These are phyloP conservation scores for Cladosporium colombiae DNA, from an alignment of 2,329 filamentous ascomycete genomes.

Conservation along the genomic window DNA sequence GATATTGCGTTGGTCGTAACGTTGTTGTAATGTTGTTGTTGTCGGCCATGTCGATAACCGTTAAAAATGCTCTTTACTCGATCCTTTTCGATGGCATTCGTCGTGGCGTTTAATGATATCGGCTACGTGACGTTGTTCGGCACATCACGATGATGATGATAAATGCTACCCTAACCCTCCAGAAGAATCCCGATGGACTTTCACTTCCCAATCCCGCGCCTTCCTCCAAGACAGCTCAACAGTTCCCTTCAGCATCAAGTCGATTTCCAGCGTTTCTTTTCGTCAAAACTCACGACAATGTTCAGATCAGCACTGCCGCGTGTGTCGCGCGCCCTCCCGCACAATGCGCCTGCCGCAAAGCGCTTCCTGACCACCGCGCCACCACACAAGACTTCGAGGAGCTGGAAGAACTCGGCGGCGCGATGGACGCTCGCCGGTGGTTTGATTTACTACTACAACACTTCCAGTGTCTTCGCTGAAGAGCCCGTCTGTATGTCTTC, in stretches of 20 bases:
- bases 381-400: conserved; percentile 67
- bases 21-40: background rate
- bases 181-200: conserved; percentile 4
- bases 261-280: conserved; percentile 15
- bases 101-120: background rate
- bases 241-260: conserved; percentile 4
- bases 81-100: background rate
- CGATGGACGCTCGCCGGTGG: conserved; percentile 76
- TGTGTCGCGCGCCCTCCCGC: conserved; percentile 33
- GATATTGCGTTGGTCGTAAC: conserved; percentile 29
- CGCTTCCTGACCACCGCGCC: conserved; percentile 61
- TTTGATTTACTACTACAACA: conserved; percentile 92
- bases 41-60: background rate
- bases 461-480: conserved; percentile 77
- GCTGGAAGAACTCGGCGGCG: conserved; percentile 75
- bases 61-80: background rate
- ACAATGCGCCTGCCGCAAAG: conserved; percentile 36
- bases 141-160: background rate
- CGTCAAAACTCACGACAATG: conserved; percentile 41
- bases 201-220: conserved; percentile 7
- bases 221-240: background rate
- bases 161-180: conserved; percentile 3
- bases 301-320: conserved; percentile 51
- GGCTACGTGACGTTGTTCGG: background rate
- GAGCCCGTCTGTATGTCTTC: conserved; percentile 68